Base-by-base conservation (phyloP, 108 stramenopile species). In the Seminavis robusta region DNA sequence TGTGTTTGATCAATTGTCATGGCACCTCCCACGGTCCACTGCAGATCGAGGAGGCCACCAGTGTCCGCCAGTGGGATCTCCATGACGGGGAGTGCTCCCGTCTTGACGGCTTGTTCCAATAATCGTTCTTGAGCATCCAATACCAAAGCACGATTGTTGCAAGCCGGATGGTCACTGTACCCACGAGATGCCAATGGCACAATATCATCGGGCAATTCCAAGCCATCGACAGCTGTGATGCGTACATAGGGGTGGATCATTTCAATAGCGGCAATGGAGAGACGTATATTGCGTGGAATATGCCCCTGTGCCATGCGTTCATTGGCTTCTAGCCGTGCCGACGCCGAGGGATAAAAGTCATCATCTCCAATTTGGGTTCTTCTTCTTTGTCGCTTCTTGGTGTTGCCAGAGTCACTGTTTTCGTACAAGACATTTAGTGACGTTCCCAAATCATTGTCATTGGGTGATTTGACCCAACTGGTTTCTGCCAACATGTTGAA, bases 401-500 rank as follows among this genome's bases (percentile, higher is more conserved):
- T 46, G 47, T 90, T 82, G 16, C 68, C 86, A 10, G 28, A 48
- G 20, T 75, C 46, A 27, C 65, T 33, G 20, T 45, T 60, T n/a
- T n/a, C n/a, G n/a, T n/a, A n/a, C 81, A 79, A 73, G 63, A 73
- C 43, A 53, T 83, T 59, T 61, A 51, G 8, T 33, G 79, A 56
- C 31, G 54, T 74, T n/a, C 97, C 97, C 47, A 96, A 69, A 11
- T 60, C n/a, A 9, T 46, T 33, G 46, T 67, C 44, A 11, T 25
- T 32, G 6, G 96, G 95, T 1, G 46, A 57, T 56, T 95, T 92
- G 3, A 51, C 38, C 51, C 86, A 46, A 45, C 88, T 91, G 1
- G 94, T 91, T 50, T 97, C 95, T 7, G 95, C 67, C 40, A 97
- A 51, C 80, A 97, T 94, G 59, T 94, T 97, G 64, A 97, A 88